phyloP scores from a whole-genome alignment of 352 stramenopile species.

The Pythium monospermum region DNA sequence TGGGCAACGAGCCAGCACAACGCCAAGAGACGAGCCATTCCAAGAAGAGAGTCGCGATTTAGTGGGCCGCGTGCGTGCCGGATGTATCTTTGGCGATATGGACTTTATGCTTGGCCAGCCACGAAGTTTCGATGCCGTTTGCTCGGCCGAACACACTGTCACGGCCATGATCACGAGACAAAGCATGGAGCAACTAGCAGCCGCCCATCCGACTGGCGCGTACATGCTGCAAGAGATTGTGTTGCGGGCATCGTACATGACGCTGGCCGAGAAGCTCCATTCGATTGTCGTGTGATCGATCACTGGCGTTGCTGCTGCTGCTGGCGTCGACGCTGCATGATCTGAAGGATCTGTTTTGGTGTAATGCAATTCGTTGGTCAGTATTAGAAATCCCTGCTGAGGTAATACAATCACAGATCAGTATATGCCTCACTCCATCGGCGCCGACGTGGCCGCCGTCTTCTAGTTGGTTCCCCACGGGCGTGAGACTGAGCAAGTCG shows the following conservation, averaged over 20 bases:
- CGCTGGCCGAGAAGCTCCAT: conserved; percentile 41
- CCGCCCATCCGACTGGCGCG: conserved; percentile 28
- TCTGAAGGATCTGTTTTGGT: conserved; percentile 45
- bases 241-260: conserved; percentile 54
- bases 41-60: conserved; percentile 29
- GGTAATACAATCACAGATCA: no score
- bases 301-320: conserved; percentile 11
- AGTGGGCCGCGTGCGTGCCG: conserved; percentile 42
- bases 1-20: no score
- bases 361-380: no score
- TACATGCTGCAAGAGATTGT: conserved; percentile 53
- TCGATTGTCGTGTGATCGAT: conserved; percentile 22
- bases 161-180: conserved; percentile 35
- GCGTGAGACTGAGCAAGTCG: conserved; percentile 31
- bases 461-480: conserved; percentile 43
- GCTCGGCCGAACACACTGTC: conserved; percentile 30
- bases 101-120: conserved; percentile 51
- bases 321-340: conserved; percentile 46
- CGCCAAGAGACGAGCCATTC: conserved; percentile 11
- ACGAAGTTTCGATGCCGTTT: conserved; percentile 43
- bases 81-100: conserved; percentile 65
- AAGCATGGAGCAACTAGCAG: conserved; percentile 25
- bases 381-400: no score
- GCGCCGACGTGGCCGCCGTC: conserved; percentile 34
- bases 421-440: conserved; percentile 35